A percentile compares a stretch with the other conserved stretches of the same genome.
Conservation (phyloP, 2,329 filamentous ascomycete species). For the Diaporthe australafricana region DNA sequence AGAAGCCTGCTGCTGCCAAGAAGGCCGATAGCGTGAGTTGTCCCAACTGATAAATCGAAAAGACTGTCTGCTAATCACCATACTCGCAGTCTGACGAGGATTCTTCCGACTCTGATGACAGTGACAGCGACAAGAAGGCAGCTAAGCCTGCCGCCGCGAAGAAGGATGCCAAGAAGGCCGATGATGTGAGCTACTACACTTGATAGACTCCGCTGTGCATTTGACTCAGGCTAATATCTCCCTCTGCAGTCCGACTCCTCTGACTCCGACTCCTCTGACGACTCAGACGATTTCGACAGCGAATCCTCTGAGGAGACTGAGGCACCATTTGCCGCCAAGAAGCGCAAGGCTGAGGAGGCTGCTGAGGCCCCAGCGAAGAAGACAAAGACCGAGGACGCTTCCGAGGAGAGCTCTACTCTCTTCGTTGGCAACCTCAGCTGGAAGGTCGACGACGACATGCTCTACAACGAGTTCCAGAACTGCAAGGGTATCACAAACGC, state of each 20-base stretch:
- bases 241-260: conserved; percentile 21
- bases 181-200: conserved; percentile 2
- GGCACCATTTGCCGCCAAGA: conserved; percentile 62
- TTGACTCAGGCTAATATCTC: background rate
- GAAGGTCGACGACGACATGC: conserved; percentile 87
- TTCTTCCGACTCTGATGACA: conserved; percentile 43
- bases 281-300: conserved; percentile 45
- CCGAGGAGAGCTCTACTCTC: conserved; percentile 72
- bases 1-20: conserved; percentile 41
- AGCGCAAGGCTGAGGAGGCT: conserved; percentile 73
- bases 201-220: no score
- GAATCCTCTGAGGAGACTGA: conserved; percentile 41
- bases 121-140: conserved; percentile 44
- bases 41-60: background rate
- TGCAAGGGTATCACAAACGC: conserved; percentile 79
- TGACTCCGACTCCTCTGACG: conserved; percentile 40
- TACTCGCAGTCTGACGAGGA: conserved; percentile 39
- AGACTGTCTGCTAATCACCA: background rate
- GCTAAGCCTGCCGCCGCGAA: conserved; percentile 45
- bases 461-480: conserved; percentile 83
- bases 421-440: conserved; percentile 93
- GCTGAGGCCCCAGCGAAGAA: conserved; percentile 70
- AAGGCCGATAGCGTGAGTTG: conserved; percentile 37
- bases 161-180: conserved; percentile 39
- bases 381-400: conserved; percentile 68